Evolutionary conservation across 1,284 basidiomycete genomes (phyloP).

Genomic region (Pterula multifida): DNA sequence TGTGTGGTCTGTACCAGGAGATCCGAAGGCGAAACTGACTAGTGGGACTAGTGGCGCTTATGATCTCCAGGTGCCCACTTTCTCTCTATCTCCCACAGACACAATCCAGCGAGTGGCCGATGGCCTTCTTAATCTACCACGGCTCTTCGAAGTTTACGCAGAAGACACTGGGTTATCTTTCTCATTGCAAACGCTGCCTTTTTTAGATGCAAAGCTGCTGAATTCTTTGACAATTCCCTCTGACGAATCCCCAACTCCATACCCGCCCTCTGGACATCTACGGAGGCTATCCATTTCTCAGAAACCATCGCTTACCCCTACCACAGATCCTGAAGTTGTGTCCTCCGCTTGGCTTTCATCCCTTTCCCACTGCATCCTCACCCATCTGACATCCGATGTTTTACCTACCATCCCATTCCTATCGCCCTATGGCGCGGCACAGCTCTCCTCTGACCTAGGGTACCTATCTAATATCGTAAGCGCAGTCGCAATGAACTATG

Average conservation of each 20-base stretch:
- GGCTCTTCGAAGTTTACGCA: conserved; percentile 90
- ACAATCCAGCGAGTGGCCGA: conserved; percentile 85
- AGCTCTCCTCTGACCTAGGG: conserved; percentile 79
- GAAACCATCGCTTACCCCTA: conserved; percentile 18
- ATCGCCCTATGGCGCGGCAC: conserved; percentile 58
- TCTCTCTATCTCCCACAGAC: conserved; percentile 86
- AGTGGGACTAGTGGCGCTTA: conserved; percentile 24
- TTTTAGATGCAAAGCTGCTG: conserved; percentile 48
- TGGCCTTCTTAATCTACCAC: conserved; percentile 83
- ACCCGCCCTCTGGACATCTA: conserved; percentile 18
- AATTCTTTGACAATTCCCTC: conserved; percentile 30
- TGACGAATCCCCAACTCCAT: conserved; percentile 14
- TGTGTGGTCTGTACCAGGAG: conserved; percentile 50
- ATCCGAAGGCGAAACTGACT: conserved; percentile 27
- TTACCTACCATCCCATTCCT: conserved; percentile 54
- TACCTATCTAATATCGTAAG: conserved; percentile 88
- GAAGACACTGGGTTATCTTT: conserved; percentile 87
- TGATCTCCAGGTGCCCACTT: conserved; percentile 80
- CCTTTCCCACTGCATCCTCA: conserved; percentile 70
- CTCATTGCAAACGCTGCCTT: conserved; percentile 75
- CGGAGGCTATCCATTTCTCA: conserved; percentile 24
- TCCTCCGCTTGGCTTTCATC: conserved; percentile 85
- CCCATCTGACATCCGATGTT: conserved; percentile 55
- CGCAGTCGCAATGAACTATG: conserved; percentile 79
- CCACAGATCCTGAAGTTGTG: conserved; percentile 61